phyloP scores from a whole-genome alignment of 2,329 filamentous ascomycete genomes.

The Scedosporium aurantiacum region DNA sequence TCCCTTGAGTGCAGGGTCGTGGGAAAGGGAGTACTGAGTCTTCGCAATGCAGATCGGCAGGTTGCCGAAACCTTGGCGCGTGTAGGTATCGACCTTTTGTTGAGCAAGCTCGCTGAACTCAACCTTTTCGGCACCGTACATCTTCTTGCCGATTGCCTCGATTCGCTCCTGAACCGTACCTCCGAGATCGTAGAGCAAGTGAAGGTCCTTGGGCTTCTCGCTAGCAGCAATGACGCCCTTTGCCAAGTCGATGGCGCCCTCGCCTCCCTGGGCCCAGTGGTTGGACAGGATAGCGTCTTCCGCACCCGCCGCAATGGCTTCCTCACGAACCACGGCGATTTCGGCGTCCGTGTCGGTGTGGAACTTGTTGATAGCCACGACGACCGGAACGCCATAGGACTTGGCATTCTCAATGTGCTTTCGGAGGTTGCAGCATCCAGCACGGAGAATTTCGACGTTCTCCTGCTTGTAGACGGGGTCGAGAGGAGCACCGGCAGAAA shows the following conservation, averaged over 20 bases:
- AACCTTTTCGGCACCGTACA: slow-evolving; percentile 86
- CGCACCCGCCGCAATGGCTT: slow-evolving; percentile 82
- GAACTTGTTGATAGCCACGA: slow-evolving; percentile 97
- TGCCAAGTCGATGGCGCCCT: slow-evolving; percentile 79
- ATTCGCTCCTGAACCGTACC: slow-evolving; percentile 80
- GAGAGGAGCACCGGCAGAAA: slow-evolving; percentile 76
- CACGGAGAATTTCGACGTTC: slow-evolving; percentile 81
- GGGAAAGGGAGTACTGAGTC: slow-evolving; percentile 93
- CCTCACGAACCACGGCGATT: slow-evolving; percentile 77
- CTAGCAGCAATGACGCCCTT: slow-evolving; percentile 75
- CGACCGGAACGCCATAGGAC: slow-evolving; percentile 81
- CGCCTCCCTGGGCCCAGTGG: slow-evolving; percentile 94
- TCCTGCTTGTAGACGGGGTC: slow-evolving; percentile 83
- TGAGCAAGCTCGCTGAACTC: slow-evolving; percentile 91
- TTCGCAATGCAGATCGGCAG: slow-evolving; percentile 95
- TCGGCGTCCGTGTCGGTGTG: slow-evolving; percentile 89
- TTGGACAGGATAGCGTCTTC: slow-evolving; percentile 89
- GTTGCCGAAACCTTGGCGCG: slow-evolving; percentile 80
- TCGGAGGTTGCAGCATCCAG: slow-evolving; percentile 84
- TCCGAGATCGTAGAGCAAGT: slow-evolving; percentile 72
- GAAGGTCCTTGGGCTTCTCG: slow-evolving; percentile 76
- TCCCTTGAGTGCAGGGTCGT: slow-evolving; percentile 88
- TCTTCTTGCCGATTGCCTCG: slow-evolving; percentile 76
- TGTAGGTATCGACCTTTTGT: slow-evolving; percentile 94
- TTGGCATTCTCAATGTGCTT: slow-evolving; percentile 92